Evolutionary conservation across 2,329 filamentous ascomycete species (phyloP).

Genomic region (Trichoderma breve): DNA sequence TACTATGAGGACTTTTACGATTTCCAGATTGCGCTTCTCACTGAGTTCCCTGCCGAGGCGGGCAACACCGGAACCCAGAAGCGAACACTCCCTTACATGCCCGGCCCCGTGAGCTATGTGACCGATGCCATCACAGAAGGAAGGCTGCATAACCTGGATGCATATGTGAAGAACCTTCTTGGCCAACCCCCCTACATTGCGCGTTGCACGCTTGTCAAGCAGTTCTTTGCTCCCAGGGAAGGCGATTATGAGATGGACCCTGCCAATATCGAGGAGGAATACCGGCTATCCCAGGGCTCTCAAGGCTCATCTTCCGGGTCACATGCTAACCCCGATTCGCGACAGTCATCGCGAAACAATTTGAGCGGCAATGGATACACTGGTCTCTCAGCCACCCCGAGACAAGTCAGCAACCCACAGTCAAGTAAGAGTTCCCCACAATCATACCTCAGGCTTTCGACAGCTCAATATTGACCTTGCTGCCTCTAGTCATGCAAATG

Average conservation of each 20-base stretch:
- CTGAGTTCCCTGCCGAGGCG: constrained; percentile 87
- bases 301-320: constrained; percentile 65
- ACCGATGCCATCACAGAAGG: constrained; percentile 97
- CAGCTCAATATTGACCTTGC: neutral
- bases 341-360: constrained; percentile 64
- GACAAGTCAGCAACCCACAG: constrained; percentile 45
- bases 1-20: constrained; percentile 99
- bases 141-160: constrained; percentile 85
- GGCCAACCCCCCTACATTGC: constrained; percentile 81
- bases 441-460: neutral
- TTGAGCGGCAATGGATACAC: constrained; percentile 57
- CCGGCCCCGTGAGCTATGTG: constrained; percentile 93
- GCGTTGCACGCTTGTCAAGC: constrained; percentile 77
- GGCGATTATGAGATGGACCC: constrained; percentile 92
- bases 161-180: constrained; percentile 91
- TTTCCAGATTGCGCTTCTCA: constrained; percentile 92
- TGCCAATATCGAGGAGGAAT: constrained; percentile 70
- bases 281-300: constrained; percentile 69
- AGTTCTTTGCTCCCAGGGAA: constrained; percentile 85
- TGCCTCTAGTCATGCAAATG: constrained; percentile 31
- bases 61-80: constrained; percentile 78
- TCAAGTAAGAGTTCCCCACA: constrained; percentile 15
- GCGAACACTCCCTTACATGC: constrained; percentile 92
- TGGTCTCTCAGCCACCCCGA: constrained; percentile 52
- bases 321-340: constrained; percentile 57